Conservation (phyloP, 1,139 yeast genomes). For the Debaryomyces sp. region DNA sequence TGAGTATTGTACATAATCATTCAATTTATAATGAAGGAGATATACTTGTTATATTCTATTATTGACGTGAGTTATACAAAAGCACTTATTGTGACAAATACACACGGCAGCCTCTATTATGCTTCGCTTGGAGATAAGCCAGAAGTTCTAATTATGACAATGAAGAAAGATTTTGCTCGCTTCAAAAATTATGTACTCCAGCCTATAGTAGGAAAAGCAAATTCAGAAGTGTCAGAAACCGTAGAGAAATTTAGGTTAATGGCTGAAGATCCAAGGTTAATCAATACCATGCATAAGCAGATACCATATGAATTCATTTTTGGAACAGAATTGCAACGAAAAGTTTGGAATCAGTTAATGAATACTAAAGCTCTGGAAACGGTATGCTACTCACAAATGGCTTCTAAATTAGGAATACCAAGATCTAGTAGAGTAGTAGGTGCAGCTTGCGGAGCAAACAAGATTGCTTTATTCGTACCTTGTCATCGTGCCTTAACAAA, state of each 20-base stretch:
- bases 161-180: slow-evolving; percentile 20
- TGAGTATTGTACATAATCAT: not conserved
- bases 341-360: slow-evolving; percentile 23
- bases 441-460: slow-evolving; percentile 27
- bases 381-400: slow-evolving; percentile 20
- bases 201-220: slow-evolving; percentile 2
- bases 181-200: slow-evolving; percentile 12
- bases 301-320: slow-evolving; percentile 18
- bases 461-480: slow-evolving; percentile 26
- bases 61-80: slow-evolving; percentile 2
- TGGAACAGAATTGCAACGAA: slow-evolving; percentile 26
- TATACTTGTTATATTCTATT: not conserved
- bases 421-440: slow-evolving; percentile 25
- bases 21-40: not conserved
- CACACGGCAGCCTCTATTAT: slow-evolving; percentile 22
- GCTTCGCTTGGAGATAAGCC: slow-evolving; percentile 22
- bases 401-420: slow-evolving; percentile 18
- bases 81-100: slow-evolving; percentile 22
- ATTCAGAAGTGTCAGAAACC: slow-evolving; percentile 13
- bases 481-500: slow-evolving; percentile 28
- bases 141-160: slow-evolving; percentile 8
- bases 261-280: slow-evolving; percentile 16
- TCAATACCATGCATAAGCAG: slow-evolving; percentile 7
- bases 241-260: slow-evolving; percentile 14
- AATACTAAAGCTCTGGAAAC: slow-evolving; percentile 18